Evolutionary conservation across 164 flowering plant genomes (phyloP).

Genomic region (Annona cherimola): DNA sequence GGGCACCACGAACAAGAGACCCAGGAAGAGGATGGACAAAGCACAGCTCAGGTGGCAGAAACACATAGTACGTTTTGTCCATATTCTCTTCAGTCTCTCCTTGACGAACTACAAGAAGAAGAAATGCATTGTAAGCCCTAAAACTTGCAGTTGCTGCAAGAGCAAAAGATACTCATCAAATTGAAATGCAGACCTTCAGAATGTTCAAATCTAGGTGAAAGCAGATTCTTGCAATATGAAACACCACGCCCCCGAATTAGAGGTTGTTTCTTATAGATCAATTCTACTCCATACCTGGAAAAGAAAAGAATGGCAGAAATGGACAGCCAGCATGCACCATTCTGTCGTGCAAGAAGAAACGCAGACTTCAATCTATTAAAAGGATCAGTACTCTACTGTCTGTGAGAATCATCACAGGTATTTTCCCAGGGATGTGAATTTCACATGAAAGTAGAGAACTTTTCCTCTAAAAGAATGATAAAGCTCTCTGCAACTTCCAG

Average conservation of each 20-base stretch:
- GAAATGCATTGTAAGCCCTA: not conserved
- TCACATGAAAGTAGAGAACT: slow-evolving; percentile 24
- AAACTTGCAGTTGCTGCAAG: not conserved
- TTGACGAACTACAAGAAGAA: slow-evolving; percentile 36
- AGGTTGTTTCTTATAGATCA: slow-evolving; percentile 75
- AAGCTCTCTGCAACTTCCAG: slow-evolving; percentile 30
- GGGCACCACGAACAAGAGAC: slow-evolving; percentile 93
- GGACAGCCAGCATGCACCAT: slow-evolving; percentile 46
- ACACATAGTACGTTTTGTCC: slow-evolving; percentile 92
- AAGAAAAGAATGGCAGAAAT: slow-evolving; percentile 18
- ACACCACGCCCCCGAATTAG: slow-evolving; percentile 93
- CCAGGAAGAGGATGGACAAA: slow-evolving; percentile 94
- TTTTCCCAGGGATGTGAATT: slow-evolving; percentile 2
- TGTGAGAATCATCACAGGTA: slow-evolving; percentile 6
- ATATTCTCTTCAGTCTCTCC: slow-evolving; percentile 68
- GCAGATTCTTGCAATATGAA: slow-evolving; percentile 95
- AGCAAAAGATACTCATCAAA: not conserved
- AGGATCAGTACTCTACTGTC: slow-evolving; percentile 28
- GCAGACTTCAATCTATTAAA: slow-evolving; percentile 31
- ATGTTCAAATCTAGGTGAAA: slow-evolving; percentile 96
- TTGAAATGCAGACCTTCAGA: slow-evolving; percentile 49
- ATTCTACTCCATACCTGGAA: slow-evolving; percentile 86
- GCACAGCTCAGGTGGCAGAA: slow-evolving; percentile 94
- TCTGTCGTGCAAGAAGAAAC: slow-evolving; percentile 40
- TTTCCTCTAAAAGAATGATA: slow-evolving; percentile 25